Percentiles rank a stretch among this genome's conserved stretches.
Evolutionary conservation across 1,284 basidiomycete genomes (phyloP).

Genomic region (Athelia sp.): DNA sequence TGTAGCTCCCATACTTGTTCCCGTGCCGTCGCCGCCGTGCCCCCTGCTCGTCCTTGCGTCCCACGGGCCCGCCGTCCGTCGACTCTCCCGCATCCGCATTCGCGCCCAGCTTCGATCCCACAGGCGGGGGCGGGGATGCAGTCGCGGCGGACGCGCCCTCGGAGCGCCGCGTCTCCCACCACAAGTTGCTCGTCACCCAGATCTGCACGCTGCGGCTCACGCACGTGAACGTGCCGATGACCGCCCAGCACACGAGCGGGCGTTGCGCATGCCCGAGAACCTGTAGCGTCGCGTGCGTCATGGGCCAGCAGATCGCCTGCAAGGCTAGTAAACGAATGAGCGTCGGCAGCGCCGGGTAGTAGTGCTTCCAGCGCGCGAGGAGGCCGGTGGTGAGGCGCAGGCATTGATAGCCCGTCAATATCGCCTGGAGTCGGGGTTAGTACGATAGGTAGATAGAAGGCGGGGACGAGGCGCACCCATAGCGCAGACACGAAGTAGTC

Average conservation of each 20-base stretch:
- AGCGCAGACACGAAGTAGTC: slow-evolving; percentile 61
- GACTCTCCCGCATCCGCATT: background rate
- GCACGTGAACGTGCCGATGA: slow-evolving; percentile 78
- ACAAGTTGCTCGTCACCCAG: slow-evolving; percentile 82
- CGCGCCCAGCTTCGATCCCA: too few relatives aligned
- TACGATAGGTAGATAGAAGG: background rate
- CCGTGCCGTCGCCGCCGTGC: too few relatives aligned
- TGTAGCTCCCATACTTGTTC: too few relatives aligned
- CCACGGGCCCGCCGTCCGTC: background rate
- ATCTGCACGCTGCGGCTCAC: slow-evolving; percentile 70
- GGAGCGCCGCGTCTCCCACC: slow-evolving; percentile 33
- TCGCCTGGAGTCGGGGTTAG: slow-evolving; percentile 38
- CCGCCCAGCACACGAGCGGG: slow-evolving; percentile 75
- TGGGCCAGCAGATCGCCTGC: slow-evolving; percentile 86
- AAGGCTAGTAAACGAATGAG: slow-evolving; percentile 79
- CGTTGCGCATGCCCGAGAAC: slow-evolving; percentile 58
- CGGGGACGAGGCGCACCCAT: slow-evolving; percentile 49
- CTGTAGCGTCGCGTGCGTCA: slow-evolving; percentile 72
- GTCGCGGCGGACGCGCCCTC: slow-evolving; percentile 3
- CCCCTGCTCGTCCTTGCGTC: background rate
- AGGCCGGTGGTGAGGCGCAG: slow-evolving; percentile 76
- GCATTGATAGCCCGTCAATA: slow-evolving; percentile 80
- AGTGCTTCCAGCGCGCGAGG: slow-evolving; percentile 74
- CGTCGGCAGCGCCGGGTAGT: slow-evolving; percentile 76
- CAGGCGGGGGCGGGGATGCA: too few relatives aligned